Base-by-base conservation (phyloP, 306 rosid genomes). In the Dalbergia oliveri region DNA sequence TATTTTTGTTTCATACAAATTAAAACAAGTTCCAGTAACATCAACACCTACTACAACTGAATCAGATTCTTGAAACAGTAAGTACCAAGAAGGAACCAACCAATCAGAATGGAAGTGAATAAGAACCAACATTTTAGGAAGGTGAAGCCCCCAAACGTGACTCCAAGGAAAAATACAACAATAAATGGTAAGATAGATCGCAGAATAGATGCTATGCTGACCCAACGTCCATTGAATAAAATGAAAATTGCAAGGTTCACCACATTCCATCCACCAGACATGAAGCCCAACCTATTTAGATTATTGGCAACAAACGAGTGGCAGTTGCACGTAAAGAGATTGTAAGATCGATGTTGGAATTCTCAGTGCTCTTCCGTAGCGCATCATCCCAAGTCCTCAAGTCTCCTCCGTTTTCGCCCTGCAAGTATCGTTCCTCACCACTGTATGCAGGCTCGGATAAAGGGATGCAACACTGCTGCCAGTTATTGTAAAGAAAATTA, bases 261-360 rank as follows among this genome's bases (percentile, higher is more conserved):
- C 84, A 93, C 97, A 72, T 95, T 95, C 99, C 99, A 95, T 72
- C 96, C 90, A 16, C 94, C 87, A 44, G 91, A 84, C n/a, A 67
- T 68, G 85, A 88, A 91, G 31, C 85, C 86, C 84, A 93, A 75
- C 88, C 94, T 89, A 86, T 95, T 95, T 62, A 93, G 88, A 78
- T 86, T 93, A 81, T 93, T 90, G 77, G 96, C 99, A 64, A 95
- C 99, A 82, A 95, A 95, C 4, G 97, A 95, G 72, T 93, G 99
- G 74, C 98, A 93, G 76, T 96, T 93, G 91, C 99, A 93, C 8
- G 99, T 91, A 26, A 96, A 86, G 44, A 93, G 87, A 80, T 84
- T 96, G 88, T 96, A 93, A 53, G 94, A 54, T 65, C 88, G 92
- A 81, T 96, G 97, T 33, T 96, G 99, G 80, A 89, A 96, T 80